phyloP scores from a whole-genome alignment of 2,329 filamentous ascomycete species.

The Fusarium sp. region DNA sequence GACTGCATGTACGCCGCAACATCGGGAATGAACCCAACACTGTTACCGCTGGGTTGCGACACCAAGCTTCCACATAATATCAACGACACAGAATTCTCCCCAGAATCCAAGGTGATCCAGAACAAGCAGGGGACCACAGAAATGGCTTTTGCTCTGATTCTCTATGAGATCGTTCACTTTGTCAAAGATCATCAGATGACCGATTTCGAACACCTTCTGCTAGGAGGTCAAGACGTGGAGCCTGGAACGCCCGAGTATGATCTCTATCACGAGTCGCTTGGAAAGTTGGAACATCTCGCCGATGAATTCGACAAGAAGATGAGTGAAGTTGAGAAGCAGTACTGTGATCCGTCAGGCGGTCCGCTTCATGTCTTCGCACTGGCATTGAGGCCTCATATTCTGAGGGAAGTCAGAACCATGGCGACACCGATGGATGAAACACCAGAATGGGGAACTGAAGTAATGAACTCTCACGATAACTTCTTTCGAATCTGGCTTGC shows the following conservation, averaged over 20 bases:
- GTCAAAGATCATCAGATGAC: background rate
- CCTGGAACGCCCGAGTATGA: background rate
- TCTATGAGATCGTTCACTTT: background rate
- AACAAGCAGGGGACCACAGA: background rate
- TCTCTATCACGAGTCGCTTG: background rate
- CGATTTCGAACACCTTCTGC: constrained; percentile 4
- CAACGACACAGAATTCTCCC: background rate
- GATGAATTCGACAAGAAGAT: background rate
- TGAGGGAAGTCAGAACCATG: background rate
- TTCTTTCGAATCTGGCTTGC: constrained; percentile 11
- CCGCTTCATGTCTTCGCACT: background rate
- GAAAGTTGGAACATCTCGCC: background rate
- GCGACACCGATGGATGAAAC: background rate
- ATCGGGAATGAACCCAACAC: constrained; percentile 1
- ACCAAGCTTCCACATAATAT: background rate
- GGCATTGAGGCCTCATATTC: background rate
- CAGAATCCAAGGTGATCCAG: background rate
- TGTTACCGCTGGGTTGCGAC: background rate
- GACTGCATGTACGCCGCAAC: constrained; percentile 17
- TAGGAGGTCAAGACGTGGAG: background rate
- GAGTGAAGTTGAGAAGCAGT: background rate
- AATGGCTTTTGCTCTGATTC: background rate
- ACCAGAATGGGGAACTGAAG: constrained; percentile 12
- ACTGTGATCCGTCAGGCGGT: constrained; percentile 1
- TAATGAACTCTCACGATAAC: background rate